Evolutionary conservation across 2,329 filamentous ascomycete species (phyloP).

Genomic region (Arthrobotrys musiformis): DNA sequence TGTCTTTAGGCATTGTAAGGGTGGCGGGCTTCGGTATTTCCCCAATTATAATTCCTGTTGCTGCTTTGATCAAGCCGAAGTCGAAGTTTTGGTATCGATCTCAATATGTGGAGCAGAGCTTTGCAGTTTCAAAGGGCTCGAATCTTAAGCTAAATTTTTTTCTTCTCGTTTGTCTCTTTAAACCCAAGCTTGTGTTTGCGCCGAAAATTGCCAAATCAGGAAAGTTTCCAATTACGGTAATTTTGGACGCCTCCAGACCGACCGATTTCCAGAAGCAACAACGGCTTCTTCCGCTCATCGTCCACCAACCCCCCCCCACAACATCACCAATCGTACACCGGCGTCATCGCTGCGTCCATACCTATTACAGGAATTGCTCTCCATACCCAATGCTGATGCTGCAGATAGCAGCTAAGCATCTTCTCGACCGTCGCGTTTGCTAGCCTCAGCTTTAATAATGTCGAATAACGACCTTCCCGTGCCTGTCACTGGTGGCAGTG

Average conservation of each 20-base stretch:
- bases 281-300: neutral
- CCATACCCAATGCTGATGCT: neutral
- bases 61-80: neutral
- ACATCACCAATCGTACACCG: neutral
- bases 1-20: conserved; percentile 50
- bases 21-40: no score
- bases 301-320: neutral
- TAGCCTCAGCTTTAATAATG: conserved; percentile 2
- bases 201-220: conserved; percentile 38
- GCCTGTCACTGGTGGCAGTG: conserved; percentile 29
- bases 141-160: conserved; percentile 14
- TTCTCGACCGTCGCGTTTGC: neutral
- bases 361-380: neutral
- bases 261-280: conserved; percentile 27
- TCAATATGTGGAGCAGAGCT: neutral
- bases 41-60: neutral
- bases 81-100: neutral
- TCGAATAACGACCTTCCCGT: conserved; percentile 39
- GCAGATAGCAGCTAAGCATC: neutral
- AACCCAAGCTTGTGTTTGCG: conserved; percentile 31
- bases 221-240: conserved; percentile 32
- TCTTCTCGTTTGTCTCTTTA: conserved; percentile 20
- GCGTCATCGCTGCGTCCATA: neutral
- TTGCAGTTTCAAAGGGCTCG: neutral
- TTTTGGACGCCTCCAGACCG: conserved; percentile 20